These are phyloP conservation scores for Hibiscus tridactylites DNA, from an alignment of 345 rosid genomes.

Conservation along the genomic window DNA sequence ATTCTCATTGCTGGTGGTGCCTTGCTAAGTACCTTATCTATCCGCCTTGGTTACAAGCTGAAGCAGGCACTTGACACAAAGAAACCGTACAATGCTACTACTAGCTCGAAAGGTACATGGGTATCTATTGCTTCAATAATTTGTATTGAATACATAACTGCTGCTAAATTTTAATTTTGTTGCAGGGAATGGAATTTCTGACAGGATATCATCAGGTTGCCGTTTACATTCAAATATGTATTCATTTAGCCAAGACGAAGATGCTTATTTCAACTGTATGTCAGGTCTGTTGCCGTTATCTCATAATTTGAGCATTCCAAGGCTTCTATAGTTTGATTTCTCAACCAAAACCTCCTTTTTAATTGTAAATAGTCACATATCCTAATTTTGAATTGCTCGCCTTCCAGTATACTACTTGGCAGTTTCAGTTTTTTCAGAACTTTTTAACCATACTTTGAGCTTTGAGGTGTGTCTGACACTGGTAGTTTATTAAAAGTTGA, in stretches of 20 bases:
- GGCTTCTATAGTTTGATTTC: constrained; percentile 1
- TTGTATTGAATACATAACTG: background rate
- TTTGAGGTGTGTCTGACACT: background rate
- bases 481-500: background rate
- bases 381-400: background rate
- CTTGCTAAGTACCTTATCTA: constrained; percentile 79
- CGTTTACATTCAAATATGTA: constrained; percentile 38
- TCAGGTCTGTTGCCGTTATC: constrained; percentile 31
- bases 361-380: background rate
- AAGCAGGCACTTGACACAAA: constrained; percentile 60
- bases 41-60: constrained; percentile 86
- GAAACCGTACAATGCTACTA: constrained; percentile 39
- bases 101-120: constrained; percentile 33
- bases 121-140: constrained; percentile 8
- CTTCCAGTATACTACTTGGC: background rate
- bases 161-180: constrained; percentile 14
- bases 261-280: constrained; percentile 45
- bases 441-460: background rate
- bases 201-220: constrained; percentile 34
- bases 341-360: background rate
- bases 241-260: constrained; percentile 45
- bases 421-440: background rate
- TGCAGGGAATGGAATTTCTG: constrained; percentile 41
- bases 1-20: constrained; percentile 90
- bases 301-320: constrained; percentile 3